phyloP scores from a whole-genome alignment of 2,329 filamentous ascomycete genomes.

The Fusarium mundagurra region DNA sequence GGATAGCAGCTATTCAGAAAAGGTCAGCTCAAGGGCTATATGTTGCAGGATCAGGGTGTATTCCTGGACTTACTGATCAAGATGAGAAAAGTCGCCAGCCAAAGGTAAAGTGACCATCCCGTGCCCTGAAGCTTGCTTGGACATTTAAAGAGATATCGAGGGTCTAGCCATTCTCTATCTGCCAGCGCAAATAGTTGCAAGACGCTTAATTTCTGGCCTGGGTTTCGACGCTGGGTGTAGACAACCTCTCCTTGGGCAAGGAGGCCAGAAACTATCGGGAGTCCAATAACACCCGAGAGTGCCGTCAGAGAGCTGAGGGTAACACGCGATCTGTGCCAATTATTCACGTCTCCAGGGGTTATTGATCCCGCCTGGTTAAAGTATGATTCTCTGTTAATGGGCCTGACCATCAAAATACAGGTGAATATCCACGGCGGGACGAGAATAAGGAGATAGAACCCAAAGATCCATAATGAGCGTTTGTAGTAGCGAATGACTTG shows the following conservation, averaged over 20 bases:
- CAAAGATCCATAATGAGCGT: neutral
- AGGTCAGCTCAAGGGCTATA: neutral
- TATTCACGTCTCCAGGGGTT: neutral
- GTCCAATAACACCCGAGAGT: neutral
- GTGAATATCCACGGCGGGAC: constrained; percentile 17
- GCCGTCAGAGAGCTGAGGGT: neutral
- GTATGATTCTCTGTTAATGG: constrained; percentile 9
- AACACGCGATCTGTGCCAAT: neutral
- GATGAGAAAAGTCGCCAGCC: constrained; percentile 4
- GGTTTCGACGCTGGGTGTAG: constrained; percentile 14
- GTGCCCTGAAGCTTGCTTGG: neutral
- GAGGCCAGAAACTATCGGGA: constrained; percentile 24
- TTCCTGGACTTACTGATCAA: constrained; percentile 11
- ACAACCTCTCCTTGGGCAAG: constrained; percentile 23
- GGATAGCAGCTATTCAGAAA: constrained; percentile 1
- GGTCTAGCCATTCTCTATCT: constrained; percentile 12
- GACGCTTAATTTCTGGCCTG: constrained; percentile 1
- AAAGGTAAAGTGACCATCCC: neutral
- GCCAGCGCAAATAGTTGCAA: constrained; percentile 17
- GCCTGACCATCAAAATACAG: constrained; percentile 23
- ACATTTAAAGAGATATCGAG: neutral
- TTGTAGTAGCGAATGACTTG: neutral
- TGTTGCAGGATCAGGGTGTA: neutral
- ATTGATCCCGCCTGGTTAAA: constrained; percentile 5
- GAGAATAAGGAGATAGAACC: constrained; percentile 4